Conservation (phyloP, 441 rosid genomes). For the Croton setiger region DNA sequence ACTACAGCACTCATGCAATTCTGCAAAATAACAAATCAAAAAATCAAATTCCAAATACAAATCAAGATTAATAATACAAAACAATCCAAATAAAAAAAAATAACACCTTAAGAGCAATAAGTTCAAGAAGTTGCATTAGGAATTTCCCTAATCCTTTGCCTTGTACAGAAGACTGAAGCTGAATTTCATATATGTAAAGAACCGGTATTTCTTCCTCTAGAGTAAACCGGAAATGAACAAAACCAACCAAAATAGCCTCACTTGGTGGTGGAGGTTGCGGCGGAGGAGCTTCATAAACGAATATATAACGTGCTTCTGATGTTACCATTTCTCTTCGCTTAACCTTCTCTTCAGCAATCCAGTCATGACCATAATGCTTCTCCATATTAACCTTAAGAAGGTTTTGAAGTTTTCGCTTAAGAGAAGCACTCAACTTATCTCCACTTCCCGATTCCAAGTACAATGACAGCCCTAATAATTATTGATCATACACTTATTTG, state of each 20-base stretch:
- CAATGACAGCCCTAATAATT: constrained; percentile 50
- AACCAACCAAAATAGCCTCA: constrained; percentile 50
- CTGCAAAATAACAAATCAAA: constrained; percentile 34
- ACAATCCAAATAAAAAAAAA: neutral
- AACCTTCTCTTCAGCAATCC: constrained; percentile 71
- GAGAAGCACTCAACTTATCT: constrained; percentile 47
- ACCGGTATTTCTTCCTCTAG: constrained; percentile 82
- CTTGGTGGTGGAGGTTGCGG: neutral
- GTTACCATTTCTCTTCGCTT: constrained; percentile 80
- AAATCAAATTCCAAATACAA: constrained; percentile 3
- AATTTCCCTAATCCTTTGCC: constrained; percentile 79
- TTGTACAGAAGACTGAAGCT: constrained; percentile 60
- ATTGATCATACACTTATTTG: too few species aligned
- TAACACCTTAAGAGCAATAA: constrained; percentile 69
- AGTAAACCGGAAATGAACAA: constrained; percentile 72
- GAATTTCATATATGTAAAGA: constrained; percentile 81
- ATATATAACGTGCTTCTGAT: constrained; percentile 66
- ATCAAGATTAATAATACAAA: neutral
- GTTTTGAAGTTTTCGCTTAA: constrained; percentile 50
- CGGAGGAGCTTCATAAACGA: constrained; percentile 36
- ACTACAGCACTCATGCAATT: constrained; percentile 70
- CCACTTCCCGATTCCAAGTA: constrained; percentile 64
- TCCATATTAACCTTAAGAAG: constrained; percentile 81
- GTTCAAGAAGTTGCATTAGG: constrained; percentile 80
- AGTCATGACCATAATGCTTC: constrained; percentile 58